Percentiles rank a stretch among this genome's conserved stretches.
Evolutionary conservation across 2,329 filamentous ascomycete genomes (phyloP).

Genomic region (Penicillium brevicompactum): DNA sequence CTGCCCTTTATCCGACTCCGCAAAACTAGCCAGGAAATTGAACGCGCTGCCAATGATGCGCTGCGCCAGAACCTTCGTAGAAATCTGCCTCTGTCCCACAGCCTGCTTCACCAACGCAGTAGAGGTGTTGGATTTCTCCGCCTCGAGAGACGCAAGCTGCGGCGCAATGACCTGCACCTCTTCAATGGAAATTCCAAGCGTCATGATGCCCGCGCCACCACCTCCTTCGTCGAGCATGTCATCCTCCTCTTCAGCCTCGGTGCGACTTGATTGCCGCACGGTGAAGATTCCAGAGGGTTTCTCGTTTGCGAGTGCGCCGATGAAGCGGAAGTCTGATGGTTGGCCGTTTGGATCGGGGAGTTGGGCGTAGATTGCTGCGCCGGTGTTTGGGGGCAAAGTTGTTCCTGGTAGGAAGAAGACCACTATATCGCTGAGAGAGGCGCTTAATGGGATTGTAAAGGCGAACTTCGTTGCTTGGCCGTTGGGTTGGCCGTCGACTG

Average conservation of each 20-base stretch:
- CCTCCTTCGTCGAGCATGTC: slow-evolving; percentile 51
- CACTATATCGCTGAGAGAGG: slow-evolving; percentile 72
- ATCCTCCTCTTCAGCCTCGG: slow-evolving; percentile 40
- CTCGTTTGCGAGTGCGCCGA: slow-evolving; percentile 84
- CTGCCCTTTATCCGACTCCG: slow-evolving; percentile 64
- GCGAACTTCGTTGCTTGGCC: slow-evolving; percentile 64
- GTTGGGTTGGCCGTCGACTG: slow-evolving; percentile 54
- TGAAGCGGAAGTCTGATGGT: slow-evolving; percentile 70
- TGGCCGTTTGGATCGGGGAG: slow-evolving; percentile 52
- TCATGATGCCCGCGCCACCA: slow-evolving; percentile 53
- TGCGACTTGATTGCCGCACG: slow-evolving; percentile 49
- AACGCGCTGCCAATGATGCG: slow-evolving; percentile 96
- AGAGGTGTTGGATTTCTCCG: slow-evolving; percentile 25
- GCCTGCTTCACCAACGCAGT: slow-evolving; percentile 32
- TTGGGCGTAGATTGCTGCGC: slow-evolving; percentile 88
- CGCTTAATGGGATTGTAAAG: slow-evolving; percentile 65
- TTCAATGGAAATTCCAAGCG: slow-evolving; percentile 83
- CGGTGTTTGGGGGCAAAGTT: slow-evolving; percentile 71
- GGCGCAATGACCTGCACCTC: slow-evolving; percentile 69
- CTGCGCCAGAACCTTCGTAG: slow-evolving; percentile 82
- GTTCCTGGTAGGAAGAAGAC: slow-evolving; percentile 85
- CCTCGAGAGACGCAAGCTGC: slow-evolving; percentile 63
- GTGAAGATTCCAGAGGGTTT: slow-evolving; percentile 94
- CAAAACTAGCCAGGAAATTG: slow-evolving; percentile 91
- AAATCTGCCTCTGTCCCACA: slow-evolving; percentile 46